A percentile compares a stretch with the other conserved stretches of the same genome.
These are phyloP conservation scores for Ustilago cynodontis DNA, from an alignment of 1,284 basidiomycete genomes.

Conservation along the genomic window DNA sequence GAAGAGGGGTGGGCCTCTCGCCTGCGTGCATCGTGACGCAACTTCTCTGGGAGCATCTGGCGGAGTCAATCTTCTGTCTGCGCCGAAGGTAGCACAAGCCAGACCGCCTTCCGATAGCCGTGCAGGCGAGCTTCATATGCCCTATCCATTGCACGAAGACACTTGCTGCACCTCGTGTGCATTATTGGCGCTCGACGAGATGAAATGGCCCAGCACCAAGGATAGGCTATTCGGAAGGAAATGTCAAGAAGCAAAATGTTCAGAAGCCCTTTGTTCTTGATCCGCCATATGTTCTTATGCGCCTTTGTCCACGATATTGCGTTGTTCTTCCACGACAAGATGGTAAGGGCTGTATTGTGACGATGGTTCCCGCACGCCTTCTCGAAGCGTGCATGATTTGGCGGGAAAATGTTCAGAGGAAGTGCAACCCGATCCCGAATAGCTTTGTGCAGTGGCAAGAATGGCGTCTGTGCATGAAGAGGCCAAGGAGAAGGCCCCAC, in stretches of 20 bases:
- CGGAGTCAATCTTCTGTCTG: background rate
- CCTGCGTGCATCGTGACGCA: background rate
- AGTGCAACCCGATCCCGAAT: constrained; percentile 4
- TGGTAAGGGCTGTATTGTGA: background rate
- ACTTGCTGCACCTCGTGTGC: constrained; percentile 1
- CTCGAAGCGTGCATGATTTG: background rate
- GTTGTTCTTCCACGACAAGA: background rate
- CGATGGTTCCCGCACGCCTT: background rate
- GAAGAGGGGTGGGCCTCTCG: background rate
- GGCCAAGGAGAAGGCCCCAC: background rate
- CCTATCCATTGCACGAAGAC: background rate
- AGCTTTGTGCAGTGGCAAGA: background rate
- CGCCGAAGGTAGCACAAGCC: background rate
- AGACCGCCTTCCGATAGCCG: background rate
- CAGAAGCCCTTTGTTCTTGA: background rate
- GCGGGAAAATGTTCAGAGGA: background rate
- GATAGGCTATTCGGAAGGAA: constrained; percentile 2
- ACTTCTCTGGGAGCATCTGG: background rate
- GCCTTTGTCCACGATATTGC: background rate
- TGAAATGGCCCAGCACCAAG: background rate
- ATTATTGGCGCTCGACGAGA: background rate
- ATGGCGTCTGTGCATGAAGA: background rate
- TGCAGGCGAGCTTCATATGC: background rate
- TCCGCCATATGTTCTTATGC: background rate
- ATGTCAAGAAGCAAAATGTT: background rate